A percentile compares a stretch with the other conserved stretches of the same genome.
phyloP scores from a whole-genome alignment of 331 rosid species.

The Quercus lobata region DNA sequence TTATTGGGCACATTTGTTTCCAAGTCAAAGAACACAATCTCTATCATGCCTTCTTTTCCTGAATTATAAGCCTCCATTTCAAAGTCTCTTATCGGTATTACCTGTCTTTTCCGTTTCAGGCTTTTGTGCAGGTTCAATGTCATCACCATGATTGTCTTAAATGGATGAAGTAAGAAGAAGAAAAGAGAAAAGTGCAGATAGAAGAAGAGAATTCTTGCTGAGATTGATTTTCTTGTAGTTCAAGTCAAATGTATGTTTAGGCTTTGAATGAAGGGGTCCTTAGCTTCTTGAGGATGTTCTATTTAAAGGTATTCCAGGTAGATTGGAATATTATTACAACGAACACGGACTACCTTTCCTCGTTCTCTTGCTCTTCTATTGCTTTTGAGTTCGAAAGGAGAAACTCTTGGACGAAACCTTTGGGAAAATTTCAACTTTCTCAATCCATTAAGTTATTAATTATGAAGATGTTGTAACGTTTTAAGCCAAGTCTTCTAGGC shows the following conservation, averaged over 20 bases:
- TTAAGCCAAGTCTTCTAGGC: slow-evolving; percentile 11
- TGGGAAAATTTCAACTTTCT: slow-evolving; percentile 9
- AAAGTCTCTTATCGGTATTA: background rate
- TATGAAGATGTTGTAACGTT: slow-evolving; percentile 22
- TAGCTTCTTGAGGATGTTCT: slow-evolving; percentile 46
- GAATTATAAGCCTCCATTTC: slow-evolving; percentile 32
- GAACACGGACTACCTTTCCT: slow-evolving; percentile 25
- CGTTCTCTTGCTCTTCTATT: background rate
- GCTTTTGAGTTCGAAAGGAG: slow-evolving; percentile 23
- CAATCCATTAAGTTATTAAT: slow-evolving; percentile 3
- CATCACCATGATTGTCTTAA: slow-evolving; percentile 10
- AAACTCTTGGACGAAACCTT: slow-evolving; percentile 36
- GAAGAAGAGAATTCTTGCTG: slow-evolving; percentile 36
- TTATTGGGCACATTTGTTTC: slow-evolving; percentile 80
- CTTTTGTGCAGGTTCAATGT: background rate
- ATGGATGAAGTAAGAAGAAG: slow-evolving; percentile 5
- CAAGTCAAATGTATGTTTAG: slow-evolving; percentile 39
- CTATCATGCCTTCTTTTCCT: slow-evolving; percentile 36
- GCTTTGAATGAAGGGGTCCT: slow-evolving; percentile 33
- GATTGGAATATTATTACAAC: slow-evolving; percentile 25
- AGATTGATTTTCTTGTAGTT: slow-evolving; percentile 56
- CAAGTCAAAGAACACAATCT: slow-evolving; percentile 86
- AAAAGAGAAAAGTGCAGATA: no score
- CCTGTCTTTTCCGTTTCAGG: background rate
- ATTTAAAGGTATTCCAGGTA: slow-evolving; percentile 17